A percentile compares a stretch with the other conserved stretches of the same genome.
These are phyloP conservation scores for Termitomyces sp. DNA, from an alignment of 768 basidiomycete species.

Conservation along the genomic window DNA sequence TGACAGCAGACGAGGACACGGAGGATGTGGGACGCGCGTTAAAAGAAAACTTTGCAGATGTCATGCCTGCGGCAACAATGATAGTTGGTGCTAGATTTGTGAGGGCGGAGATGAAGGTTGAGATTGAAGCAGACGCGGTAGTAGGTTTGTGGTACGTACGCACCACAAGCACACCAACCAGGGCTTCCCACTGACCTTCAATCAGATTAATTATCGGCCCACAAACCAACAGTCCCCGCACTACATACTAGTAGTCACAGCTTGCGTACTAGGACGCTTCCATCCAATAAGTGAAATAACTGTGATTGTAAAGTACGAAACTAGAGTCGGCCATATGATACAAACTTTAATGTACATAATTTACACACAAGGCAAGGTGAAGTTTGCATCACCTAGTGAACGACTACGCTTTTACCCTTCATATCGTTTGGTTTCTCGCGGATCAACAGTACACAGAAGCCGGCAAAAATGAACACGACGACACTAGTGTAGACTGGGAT, in stretches of 20 bases:
- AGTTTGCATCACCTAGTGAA: conserved; percentile 19
- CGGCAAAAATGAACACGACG: conserved; percentile 60
- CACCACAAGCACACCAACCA: background rate
- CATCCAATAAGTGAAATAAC: background rate
- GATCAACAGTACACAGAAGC: conserved; percentile 57
- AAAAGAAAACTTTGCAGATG: conserved; percentile 39
- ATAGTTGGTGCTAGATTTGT: conserved; percentile 47
- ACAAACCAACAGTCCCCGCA: too few species aligned
- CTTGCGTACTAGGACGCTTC: too few species aligned
- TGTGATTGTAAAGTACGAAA: background rate
- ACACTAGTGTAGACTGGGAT: conserved; percentile 79
- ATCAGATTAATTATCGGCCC: too few species aligned
- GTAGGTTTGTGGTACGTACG: conserved; percentile 18
- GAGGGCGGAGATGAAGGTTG: conserved; percentile 45
- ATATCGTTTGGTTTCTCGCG: conserved; percentile 45
- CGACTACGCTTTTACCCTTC: conserved; percentile 20
- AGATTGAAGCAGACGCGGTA: conserved; percentile 53
- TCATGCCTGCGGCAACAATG: conserved; percentile 50
- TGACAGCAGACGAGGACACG: conserved; percentile 35
- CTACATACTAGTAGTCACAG: too few species aligned
- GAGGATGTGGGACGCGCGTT: conserved; percentile 34
- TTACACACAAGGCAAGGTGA: background rate
- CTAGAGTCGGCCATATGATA: conserved; percentile 9
- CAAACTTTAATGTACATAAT: conserved; percentile 1
- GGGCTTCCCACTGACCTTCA: background rate